Evolutionary conservation across 164 flowering plant genomes (phyloP).

Genomic region (Sextonia rubra): DNA sequence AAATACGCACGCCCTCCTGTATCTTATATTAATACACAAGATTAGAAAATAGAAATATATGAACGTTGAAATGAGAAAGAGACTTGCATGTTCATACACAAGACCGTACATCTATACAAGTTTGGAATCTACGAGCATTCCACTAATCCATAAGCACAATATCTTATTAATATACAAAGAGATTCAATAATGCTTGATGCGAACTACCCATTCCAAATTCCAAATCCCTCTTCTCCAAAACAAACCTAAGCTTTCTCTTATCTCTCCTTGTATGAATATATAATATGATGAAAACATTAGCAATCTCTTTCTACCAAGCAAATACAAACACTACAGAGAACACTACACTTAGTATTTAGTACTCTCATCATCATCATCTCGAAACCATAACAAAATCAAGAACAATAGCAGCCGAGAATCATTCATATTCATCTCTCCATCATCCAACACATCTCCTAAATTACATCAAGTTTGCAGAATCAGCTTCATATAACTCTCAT

Average conservation of each 20-base stretch:
- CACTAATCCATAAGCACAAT: conserved; percentile 4
- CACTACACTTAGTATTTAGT: neutral
- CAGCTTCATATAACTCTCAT: neutral
- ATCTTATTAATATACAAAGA: neutral
- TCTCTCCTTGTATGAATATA: neutral
- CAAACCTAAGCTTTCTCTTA: conserved; percentile 6
- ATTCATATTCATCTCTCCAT: conserved; percentile 13
- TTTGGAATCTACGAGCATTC: neutral
- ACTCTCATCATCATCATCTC: neutral
- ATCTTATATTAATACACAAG: neutral
- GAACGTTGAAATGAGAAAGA: neutral
- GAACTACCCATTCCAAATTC: neutral
- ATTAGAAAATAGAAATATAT: conserved; percentile 1
- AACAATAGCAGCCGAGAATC: conserved; percentile 1
- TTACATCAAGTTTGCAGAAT: neutral
- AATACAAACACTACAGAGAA: neutral
- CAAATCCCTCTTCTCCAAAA: neutral
- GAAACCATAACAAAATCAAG: conserved; percentile 6
- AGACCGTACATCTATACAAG: neutral
- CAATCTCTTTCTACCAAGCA: neutral
- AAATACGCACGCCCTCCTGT: neutral
- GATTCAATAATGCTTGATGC: neutral
- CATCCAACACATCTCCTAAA: conserved; percentile 4
- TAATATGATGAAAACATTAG: conserved; percentile 3
- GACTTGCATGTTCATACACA: neutral